Conservation (phyloP, 441 rosid genomes). For the Erysimum cheiri region DNA sequence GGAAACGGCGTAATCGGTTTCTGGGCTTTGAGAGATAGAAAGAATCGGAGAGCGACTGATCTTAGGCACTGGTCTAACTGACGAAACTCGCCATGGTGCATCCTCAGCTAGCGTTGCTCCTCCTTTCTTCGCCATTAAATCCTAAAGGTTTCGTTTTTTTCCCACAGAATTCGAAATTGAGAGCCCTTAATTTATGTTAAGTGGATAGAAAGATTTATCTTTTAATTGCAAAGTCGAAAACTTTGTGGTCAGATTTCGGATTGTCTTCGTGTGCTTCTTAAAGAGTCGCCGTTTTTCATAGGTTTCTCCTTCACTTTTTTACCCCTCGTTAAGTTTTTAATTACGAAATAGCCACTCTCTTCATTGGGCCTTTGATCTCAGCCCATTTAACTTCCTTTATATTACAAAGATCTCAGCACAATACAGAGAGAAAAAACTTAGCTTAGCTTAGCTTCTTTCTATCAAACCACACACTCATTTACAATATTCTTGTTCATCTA, state of each 20-base stretch:
- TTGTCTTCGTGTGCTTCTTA: constrained; percentile 42
- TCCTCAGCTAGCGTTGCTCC: constrained; percentile 66
- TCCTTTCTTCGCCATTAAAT: constrained; percentile 63
- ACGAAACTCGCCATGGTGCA: constrained; percentile 77
- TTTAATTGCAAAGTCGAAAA: constrained; percentile 18
- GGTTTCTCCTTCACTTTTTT: constrained; percentile 29
- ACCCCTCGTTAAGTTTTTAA: background rate
- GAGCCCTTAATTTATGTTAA: background rate
- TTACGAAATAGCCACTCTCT: constrained; percentile 21
- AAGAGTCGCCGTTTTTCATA: constrained; percentile 30
- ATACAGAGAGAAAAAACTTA: background rate
- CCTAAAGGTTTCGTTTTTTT: background rate
- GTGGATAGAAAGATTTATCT: constrained; percentile 37
- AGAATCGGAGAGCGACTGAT: constrained; percentile 74
- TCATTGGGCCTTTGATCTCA: background rate
- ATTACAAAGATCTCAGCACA: background rate
- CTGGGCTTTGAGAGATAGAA: constrained; percentile 60
- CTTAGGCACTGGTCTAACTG: constrained; percentile 67
- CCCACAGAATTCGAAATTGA: background rate
- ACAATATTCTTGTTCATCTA: constrained; percentile 13
- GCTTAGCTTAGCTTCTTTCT: constrained; percentile 1
- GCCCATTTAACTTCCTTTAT: background rate
- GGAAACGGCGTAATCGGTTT: constrained; percentile 60
- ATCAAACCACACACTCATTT: constrained; percentile 30
- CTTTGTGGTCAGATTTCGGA: constrained; percentile 46